A percentile compares a stretch with the other conserved stretches of the same genome.
Conservation (phyloP, 1,139 yeast genomes). For the Casaregolazyma suthepensis region DNA sequence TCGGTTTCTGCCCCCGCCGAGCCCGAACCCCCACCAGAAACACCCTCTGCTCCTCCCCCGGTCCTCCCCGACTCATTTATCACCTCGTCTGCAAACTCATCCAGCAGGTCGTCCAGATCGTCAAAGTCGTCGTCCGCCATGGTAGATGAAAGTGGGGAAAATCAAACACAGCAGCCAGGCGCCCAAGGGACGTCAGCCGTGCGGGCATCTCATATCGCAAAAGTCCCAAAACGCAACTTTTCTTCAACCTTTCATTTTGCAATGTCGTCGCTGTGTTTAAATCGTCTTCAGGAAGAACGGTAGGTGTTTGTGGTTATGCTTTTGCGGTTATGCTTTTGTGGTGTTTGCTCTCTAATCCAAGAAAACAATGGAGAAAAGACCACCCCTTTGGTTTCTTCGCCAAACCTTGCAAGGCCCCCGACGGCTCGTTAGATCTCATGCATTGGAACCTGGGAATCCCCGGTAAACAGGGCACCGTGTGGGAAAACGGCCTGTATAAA, state of each 20-base stretch:
- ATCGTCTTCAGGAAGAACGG: constrained; percentile 76
- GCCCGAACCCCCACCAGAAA: neutral
- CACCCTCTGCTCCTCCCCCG: neutral
- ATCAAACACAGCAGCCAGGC: neutral
- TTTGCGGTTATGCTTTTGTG: too few species aligned
- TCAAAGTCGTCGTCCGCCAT: constrained; percentile 33
- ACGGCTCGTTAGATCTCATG: constrained; percentile 80
- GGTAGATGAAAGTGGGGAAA: neutral
- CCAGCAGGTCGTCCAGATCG: constrained; percentile 38
- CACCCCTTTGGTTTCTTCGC: constrained; percentile 98
- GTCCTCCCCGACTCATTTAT: constrained; percentile 37
- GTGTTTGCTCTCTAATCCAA: constrained; percentile 13
- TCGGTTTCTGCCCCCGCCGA: neutral
- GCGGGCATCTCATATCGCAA: neutral
- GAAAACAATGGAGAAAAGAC: constrained; percentile 97
- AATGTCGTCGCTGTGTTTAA: constrained; percentile 46
- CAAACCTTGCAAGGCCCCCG: constrained; percentile 68
- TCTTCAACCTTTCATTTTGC: neutral
- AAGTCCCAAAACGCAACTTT: neutral
- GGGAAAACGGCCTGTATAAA: constrained; percentile 91
- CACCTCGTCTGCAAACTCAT: constrained; percentile 59
- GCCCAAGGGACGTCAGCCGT: neutral
- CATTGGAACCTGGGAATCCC: constrained; percentile 95
- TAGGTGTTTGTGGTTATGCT: constrained; percentile 24
- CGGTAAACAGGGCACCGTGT: constrained; percentile 76